Conservation (phyloP, 352 stramenopile genomes). For the Bremia lactucae region DNA sequence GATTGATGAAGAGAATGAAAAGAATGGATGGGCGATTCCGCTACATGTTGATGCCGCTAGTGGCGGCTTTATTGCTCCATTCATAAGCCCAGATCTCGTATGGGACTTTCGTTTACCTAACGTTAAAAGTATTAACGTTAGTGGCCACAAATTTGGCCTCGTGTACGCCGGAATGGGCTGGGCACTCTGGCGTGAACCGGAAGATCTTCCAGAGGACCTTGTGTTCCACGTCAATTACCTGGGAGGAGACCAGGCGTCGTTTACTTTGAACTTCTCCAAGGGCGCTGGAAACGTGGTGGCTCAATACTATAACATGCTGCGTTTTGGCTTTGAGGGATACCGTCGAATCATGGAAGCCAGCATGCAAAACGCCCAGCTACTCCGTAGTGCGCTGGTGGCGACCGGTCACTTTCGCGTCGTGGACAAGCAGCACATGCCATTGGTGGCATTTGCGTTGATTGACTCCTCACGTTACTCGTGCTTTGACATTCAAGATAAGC, state of each 20-base stretch:
- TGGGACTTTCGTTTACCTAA: constrained; percentile 88
- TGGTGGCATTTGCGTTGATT: constrained; percentile 82
- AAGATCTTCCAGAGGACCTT: constrained; percentile 77
- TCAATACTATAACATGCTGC: constrained; percentile 91
- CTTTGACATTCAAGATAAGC: constrained; percentile 87
- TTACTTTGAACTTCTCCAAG: constrained; percentile 92
- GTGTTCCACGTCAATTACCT: constrained; percentile 90
- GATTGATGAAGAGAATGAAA: constrained; percentile 71
- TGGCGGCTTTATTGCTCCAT: constrained; percentile 88
- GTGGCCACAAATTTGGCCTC: constrained; percentile 90
- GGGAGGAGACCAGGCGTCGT: constrained; percentile 83
- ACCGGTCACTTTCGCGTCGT: constrained; percentile 84
- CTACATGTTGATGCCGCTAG: constrained; percentile 88
- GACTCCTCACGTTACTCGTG: constrained; percentile 73
- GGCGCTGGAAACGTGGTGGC: constrained; percentile 82
- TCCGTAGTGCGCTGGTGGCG: constrained; percentile 58
- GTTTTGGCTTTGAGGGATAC: constrained; percentile 87
- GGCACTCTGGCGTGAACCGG: constrained; percentile 80
- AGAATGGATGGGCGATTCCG: constrained; percentile 75
- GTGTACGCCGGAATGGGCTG: constrained; percentile 90
- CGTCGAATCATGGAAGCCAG: constrained; percentile 81
- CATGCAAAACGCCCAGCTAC: constrained; percentile 76
- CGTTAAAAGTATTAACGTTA: constrained; percentile 90
- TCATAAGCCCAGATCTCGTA: constrained; percentile 78
- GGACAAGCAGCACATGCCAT: constrained; percentile 86